Evolutionary conservation across 106 monocot genomes (phyloP).

Genomic region (Alisma plantagoaquatica): DNA sequence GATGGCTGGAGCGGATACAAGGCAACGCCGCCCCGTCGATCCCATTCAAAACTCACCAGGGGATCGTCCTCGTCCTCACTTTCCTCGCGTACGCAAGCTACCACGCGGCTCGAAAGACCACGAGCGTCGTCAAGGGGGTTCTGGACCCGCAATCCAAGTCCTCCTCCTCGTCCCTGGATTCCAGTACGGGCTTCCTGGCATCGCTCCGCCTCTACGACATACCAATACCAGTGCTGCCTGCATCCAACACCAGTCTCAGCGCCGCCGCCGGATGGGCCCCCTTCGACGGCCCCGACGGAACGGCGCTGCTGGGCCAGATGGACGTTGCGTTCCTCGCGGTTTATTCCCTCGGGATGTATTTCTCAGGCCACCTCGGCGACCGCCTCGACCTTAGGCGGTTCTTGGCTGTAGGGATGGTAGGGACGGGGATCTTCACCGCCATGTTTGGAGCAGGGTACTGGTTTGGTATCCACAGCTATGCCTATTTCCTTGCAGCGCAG

Average conservation of each 20-base stretch:
- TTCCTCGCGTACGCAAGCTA: constrained; percentile 64
- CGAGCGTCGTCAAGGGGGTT: constrained; percentile 64
- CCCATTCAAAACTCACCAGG: constrained; percentile 45
- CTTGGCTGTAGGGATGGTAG: constrained; percentile 60
- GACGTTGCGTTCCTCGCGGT: constrained; percentile 73
- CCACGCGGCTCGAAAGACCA: constrained; percentile 64
- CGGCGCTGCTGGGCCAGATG: constrained; percentile 59
- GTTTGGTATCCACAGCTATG: constrained; percentile 66
- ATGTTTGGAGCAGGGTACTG: constrained; percentile 76
- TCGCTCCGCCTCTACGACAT: too few relatives aligned
- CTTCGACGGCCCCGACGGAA: constrained; percentile 42
- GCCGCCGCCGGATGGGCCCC: constrained; percentile 58
- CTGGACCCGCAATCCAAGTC: constrained; percentile 35
- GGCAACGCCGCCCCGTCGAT: too few relatives aligned
- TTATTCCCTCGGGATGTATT: constrained; percentile 79
- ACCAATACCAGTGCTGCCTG: too few relatives aligned
- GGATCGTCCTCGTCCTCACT: constrained; percentile 46
- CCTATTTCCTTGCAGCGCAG: constrained; percentile 56
- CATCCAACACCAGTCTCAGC: constrained; percentile 4
- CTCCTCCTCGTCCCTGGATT: constrained; percentile 9
- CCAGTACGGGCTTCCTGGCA: constrained; percentile 16
- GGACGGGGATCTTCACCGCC: constrained; percentile 63
- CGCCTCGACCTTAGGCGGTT: constrained; percentile 54
- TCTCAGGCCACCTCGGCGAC: constrained; percentile 79
- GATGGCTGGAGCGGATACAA: too few relatives aligned